Percentiles rank a stretch among this genome's conserved stretches.
Conservation (phyloP, 345 rosid species). For the Arabidopsis suecica region DNA sequence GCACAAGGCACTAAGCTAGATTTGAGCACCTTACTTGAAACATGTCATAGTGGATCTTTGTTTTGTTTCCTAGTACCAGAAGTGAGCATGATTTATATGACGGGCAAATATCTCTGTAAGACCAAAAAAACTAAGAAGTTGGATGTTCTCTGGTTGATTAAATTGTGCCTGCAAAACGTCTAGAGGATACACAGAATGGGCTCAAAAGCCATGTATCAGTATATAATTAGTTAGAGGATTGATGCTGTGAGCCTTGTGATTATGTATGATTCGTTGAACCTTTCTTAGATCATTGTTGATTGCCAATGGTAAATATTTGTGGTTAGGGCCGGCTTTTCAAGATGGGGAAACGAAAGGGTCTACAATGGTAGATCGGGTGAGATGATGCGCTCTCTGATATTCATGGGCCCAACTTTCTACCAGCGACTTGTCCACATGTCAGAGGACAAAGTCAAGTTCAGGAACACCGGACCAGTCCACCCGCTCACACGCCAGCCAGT, state of each 20-base stretch:
- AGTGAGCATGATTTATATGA: slow-evolving; percentile 7
- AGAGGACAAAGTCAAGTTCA: slow-evolving; percentile 88
- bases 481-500: slow-evolving; percentile 94
- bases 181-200: background rate
- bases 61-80: slow-evolving; percentile 9
- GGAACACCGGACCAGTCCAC: slow-evolving; percentile 93
- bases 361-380: slow-evolving; percentile 82
- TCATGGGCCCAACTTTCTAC: slow-evolving; percentile 91
- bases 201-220: background rate
- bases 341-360: slow-evolving; percentile 88
- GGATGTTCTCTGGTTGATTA: background rate
- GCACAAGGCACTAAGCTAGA: background rate
- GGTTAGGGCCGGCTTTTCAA: slow-evolving; percentile 81
- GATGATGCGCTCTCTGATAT: slow-evolving; percentile 69
- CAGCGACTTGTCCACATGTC: slow-evolving; percentile 90
- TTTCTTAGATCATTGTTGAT: slow-evolving; percentile 9
- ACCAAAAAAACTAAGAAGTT: slow-evolving; percentile 1
- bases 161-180: slow-evolving; percentile 1
- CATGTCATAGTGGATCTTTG: background rate
- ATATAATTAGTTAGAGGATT: slow-evolving; percentile 12
- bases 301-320: slow-evolving; percentile 9
- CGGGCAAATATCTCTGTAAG: background rate
- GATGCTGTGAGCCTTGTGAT: slow-evolving; percentile 13
- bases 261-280: background rate
- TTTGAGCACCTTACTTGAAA: slow-evolving; percentile 3